Conservation (phyloP, 305 asterid species). For the Plantago coronopus region DNA sequence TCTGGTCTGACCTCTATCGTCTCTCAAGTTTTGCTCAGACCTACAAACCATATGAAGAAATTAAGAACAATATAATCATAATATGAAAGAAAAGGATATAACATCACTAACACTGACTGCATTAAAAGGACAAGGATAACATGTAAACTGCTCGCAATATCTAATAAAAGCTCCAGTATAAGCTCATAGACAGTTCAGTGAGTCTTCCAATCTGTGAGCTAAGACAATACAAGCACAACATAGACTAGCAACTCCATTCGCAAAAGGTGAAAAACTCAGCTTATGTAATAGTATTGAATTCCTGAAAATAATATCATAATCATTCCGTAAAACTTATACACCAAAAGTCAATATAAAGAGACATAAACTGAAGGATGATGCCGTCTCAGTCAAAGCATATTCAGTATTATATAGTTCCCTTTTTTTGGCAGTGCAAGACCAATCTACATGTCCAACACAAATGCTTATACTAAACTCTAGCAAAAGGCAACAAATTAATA, state of each 20-base stretch:
- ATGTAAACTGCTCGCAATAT: not conserved
- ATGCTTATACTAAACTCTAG: not conserved
- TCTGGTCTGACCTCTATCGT: slow-evolving; percentile 29
- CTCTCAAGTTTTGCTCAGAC: slow-evolving; percentile 34
- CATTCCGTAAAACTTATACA: not conserved
- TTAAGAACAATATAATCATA: not conserved
- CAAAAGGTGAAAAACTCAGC: not conserved
- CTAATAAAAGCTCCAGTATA: not conserved
- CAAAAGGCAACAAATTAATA: not conserved
- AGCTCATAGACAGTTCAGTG: not conserved
- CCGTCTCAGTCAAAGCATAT: no score
- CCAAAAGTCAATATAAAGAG: slow-evolving; percentile 4
- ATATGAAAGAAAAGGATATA: not conserved
- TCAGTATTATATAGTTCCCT: no score
- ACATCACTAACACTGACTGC: not conserved
- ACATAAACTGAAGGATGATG: not conserved
- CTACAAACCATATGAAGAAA: slow-evolving; percentile 25
- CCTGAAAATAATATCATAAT: no score
- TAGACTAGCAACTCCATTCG: not conserved
- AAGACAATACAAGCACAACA: not conserved
- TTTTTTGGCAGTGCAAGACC: no score
- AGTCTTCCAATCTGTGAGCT: not conserved
- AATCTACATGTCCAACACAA: not conserved
- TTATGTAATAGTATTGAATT: no score
- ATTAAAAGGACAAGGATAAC: not conserved